phyloP scores from a whole-genome alignment of 495 filamentous ascomycete genomes.

The Daldinia bambusicola region DNA sequence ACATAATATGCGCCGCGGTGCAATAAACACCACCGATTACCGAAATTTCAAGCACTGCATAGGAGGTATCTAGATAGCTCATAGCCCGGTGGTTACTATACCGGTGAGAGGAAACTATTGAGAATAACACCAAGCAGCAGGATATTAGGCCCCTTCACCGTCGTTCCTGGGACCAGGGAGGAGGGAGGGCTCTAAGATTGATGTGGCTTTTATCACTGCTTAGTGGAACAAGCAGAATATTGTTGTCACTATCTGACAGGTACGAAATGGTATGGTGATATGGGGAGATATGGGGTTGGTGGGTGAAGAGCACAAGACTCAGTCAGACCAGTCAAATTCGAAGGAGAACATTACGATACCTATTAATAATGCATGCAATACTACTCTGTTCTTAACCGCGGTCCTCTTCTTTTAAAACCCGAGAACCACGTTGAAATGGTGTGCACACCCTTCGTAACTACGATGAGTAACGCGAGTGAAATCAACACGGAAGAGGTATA shows the following conservation, averaged over 20 bases:
- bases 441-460: conserved; percentile 30
- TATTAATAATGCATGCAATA: conserved; percentile 35
- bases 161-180: neutral
- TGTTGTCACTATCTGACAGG: neutral
- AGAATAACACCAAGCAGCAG: neutral
- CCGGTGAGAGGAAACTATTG: neutral
- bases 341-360: conserved; percentile 8
- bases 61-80: neutral
- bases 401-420: conserved; percentile 16
- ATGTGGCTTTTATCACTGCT: conserved; percentile 1
- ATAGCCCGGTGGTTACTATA: neutral
- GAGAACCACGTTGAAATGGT: conserved; percentile 16
- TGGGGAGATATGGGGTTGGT: conserved; percentile 2
- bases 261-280: neutral
- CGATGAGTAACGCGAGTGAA: conserved; percentile 21
- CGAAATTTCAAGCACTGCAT: neutral
- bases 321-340: conserved; percentile 16
- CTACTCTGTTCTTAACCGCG: conserved; percentile 9
- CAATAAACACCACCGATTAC: conserved; percentile 8
- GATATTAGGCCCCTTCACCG: neutral
- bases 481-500: conserved; percentile 7
- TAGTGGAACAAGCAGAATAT: neutral
- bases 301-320: conserved; percentile 15
- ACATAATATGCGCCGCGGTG: conserved; percentile 41
- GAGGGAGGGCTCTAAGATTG: neutral